Conservation (phyloP, 768 basidiomycete genomes). For the Clitopilus passeckerianus region DNA sequence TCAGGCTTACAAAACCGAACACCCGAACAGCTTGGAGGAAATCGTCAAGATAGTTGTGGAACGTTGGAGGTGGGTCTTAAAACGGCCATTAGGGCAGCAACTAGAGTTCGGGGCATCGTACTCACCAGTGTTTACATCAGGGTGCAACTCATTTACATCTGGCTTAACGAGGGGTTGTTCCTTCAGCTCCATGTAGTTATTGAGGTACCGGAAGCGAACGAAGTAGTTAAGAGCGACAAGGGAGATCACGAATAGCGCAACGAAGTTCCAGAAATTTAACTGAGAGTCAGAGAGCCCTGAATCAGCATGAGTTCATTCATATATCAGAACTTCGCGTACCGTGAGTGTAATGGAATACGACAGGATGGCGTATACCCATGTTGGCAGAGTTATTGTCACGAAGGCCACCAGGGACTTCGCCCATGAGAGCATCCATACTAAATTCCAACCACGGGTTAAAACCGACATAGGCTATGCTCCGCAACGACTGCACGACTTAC, state of each 20-base stretch:
- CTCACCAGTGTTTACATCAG: conserved; percentile 75
- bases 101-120: not conserved
- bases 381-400: conserved; percentile 78
- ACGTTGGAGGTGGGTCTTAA: conserved; percentile 62
- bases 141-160: conserved; percentile 84
- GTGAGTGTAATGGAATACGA: conserved; percentile 90
- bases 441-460: not conserved
- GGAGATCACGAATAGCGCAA: conserved; percentile 66
- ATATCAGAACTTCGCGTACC: conserved; percentile 33
- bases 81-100: conserved; percentile 8
- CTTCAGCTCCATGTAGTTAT: conserved; percentile 69
- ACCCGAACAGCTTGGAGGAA: conserved; percentile 95
- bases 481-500: conserved; percentile 39
- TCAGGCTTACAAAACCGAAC: conserved; percentile 77
- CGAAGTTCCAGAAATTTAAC: conserved; percentile 91
- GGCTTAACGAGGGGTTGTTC: conserved; percentile 80
- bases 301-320: not conserved
- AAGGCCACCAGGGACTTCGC: conserved; percentile 69
- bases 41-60: conserved; percentile 97
- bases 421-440: conserved; percentile 85
- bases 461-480: not conserved
- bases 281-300: conserved; percentile 21
- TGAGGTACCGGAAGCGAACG: conserved; percentile 78
- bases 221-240: conserved; percentile 73
- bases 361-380: conserved; percentile 69